Percentiles rank a stretch among this genome's conserved stretches.
phyloP scores from a whole-genome alignment of 2,329 filamentous ascomycete genomes.

The Fusarium algeriense region DNA sequence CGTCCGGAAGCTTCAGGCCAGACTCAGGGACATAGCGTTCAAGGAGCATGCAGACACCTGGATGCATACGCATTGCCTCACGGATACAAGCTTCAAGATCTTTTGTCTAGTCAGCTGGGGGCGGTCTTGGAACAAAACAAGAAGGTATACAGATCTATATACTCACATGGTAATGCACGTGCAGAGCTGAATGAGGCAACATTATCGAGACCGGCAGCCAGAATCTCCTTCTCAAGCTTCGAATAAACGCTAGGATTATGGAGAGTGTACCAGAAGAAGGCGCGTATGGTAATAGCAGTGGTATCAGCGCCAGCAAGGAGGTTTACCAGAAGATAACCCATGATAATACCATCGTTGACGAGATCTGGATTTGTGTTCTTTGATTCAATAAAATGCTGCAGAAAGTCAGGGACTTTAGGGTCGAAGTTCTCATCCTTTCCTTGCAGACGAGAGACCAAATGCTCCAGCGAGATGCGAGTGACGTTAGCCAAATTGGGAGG shows the following conservation, averaged over 20 bases:
- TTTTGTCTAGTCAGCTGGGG: neutral
- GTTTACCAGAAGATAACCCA: constrained; percentile 52
- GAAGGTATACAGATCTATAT: neutral
- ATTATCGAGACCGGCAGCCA: constrained; percentile 22
- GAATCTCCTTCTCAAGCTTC: constrained; percentile 34
- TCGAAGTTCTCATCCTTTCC: constrained; percentile 38
- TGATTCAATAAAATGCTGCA: constrained; percentile 53
- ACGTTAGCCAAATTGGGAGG: constrained; percentile 40
- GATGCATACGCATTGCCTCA: constrained; percentile 62
- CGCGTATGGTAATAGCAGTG: constrained; percentile 52
- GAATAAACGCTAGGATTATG: constrained; percentile 47
- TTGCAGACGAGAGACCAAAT: constrained; percentile 32
- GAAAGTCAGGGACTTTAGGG: constrained; percentile 48
- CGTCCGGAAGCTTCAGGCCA: constrained; percentile 53
- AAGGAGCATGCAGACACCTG: constrained; percentile 58
- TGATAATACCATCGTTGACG: constrained; percentile 53
- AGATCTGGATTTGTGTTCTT: constrained; percentile 51
- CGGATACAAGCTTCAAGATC: constrained; percentile 60
- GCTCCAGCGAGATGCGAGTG: constrained; percentile 34
- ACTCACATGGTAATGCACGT: constrained; percentile 34
- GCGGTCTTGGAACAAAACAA: neutral
- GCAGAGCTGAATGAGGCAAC: constrained; percentile 31
- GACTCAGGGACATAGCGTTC: constrained; percentile 59
- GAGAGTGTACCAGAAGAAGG: constrained; percentile 55
- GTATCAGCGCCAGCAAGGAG: constrained; percentile 55